A percentile compares a stretch with the other conserved stretches of the same genome.
These are phyloP conservation scores for Kokia cookei DNA, from an alignment of 441 rosid species.

Conservation along the genomic window DNA sequence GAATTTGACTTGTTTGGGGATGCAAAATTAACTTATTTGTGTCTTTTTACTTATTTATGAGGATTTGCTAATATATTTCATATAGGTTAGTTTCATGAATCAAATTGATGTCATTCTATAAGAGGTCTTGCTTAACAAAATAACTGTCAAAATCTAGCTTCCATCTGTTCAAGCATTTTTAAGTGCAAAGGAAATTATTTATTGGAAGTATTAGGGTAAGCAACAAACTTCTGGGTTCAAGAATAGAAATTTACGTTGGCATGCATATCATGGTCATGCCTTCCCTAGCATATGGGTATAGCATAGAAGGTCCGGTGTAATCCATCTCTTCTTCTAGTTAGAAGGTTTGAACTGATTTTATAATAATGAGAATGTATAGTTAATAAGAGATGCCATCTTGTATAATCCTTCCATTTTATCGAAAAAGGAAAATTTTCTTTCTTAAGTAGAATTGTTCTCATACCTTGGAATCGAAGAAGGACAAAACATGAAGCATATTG, in stretches of 20 bases:
- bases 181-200: background rate
- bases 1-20: conserved; percentile 14
- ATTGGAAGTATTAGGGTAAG: background rate
- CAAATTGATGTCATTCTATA: background rate
- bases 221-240: background rate
- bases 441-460: background rate
- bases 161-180: background rate
- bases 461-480: background rate
- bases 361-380: background rate
- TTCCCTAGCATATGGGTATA: background rate
- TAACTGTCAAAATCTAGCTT: background rate
- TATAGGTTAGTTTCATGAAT: background rate
- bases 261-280: conserved; percentile 1
- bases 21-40: background rate
- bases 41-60: background rate
- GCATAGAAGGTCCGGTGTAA: background rate
- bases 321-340: background rate
- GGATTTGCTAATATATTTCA: background rate
- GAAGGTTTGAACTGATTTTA: background rate
- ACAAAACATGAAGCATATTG: background rate
- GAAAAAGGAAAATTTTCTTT: background rate
- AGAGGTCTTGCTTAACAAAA: conserved; percentile 1
- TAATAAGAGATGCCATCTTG: conserved; percentile 1
- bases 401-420: background rate
- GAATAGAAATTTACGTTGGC: background rate